Percentiles rank a stretch among this genome's conserved stretches.
Evolutionary conservation across 2,329 filamentous ascomycete species (phyloP).

Genomic region (Hyphodiscus sp.): DNA sequence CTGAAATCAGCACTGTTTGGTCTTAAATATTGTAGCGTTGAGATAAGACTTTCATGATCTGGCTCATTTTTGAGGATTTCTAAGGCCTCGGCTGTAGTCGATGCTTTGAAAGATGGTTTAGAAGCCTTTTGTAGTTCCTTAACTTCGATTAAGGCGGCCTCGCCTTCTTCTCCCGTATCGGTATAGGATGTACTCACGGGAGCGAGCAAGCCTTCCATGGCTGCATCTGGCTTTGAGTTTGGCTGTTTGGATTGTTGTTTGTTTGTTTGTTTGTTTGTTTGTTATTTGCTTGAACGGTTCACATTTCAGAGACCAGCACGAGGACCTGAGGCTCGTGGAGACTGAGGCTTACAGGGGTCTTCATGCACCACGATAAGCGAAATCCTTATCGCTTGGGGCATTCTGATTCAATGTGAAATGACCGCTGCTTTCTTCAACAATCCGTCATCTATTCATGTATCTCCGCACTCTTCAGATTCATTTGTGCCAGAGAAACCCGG

Average conservation of each 20-base stretch:
- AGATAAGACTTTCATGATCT: conserved; percentile 48
- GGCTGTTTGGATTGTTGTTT: no score
- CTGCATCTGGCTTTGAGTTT: conserved; percentile 14
- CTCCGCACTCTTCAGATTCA: no score
- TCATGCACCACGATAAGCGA: conserved; percentile 16
- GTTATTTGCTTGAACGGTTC: no score
- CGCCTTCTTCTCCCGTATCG: conserved; percentile 9
- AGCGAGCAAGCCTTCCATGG: conserved; percentile 43
- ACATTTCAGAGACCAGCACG: background rate
- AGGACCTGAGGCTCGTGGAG: no score
- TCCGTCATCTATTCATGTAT: no score
- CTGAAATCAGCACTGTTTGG: conserved; percentile 39
- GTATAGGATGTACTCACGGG: conserved; percentile 38
- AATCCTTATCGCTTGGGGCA: background rate
- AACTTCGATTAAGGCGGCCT: conserved; percentile 21
- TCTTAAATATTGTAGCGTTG: conserved; percentile 46
- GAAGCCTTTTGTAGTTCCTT: background rate
- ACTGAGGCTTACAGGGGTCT: background rate
- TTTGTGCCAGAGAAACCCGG: no score
- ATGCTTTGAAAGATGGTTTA: conserved; percentile 11
- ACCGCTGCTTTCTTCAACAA: no score
- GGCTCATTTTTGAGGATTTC: conserved; percentile 56
- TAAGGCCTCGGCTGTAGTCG: conserved; percentile 43
- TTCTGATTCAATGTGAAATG: no score
- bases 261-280: no score